These are phyloP conservation scores for Trametes sanguinea DNA, from an alignment of 768 basidiomycete species.

Conservation along the genomic window DNA sequence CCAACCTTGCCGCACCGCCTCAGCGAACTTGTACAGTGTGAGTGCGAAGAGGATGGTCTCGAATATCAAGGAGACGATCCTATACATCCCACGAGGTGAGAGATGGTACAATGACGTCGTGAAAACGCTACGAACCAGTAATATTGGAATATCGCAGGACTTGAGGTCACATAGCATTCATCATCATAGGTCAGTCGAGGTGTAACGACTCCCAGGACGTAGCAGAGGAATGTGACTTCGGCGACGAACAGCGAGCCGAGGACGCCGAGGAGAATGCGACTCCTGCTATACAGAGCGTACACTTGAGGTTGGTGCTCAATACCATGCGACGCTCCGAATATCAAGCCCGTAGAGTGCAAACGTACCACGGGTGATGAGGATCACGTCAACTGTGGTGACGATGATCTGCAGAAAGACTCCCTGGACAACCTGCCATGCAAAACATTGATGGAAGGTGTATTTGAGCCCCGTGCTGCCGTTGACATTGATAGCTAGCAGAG, in stretches of 20 bases:
- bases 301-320: conserved; percentile 11
- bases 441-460: conserved; percentile 24
- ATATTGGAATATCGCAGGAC: conserved; percentile 25
- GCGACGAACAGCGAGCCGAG: conserved; percentile 24
- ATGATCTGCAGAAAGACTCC: conserved; percentile 26
- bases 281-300: conserved; percentile 28
- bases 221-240: conserved; percentile 22
- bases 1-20: conserved; percentile 27
- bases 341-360: neutral
- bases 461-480: conserved; percentile 27
- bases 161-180: conserved; percentile 30
- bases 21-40: conserved; percentile 27
- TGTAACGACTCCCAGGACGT: conserved; percentile 26
- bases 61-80: conserved; percentile 29
- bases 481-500: conserved; percentile 28
- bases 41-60: conserved; percentile 31
- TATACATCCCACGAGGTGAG: neutral
- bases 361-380: conserved; percentile 31
- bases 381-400: conserved; percentile 30
- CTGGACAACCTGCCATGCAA: conserved; percentile 27
- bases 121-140: conserved; percentile 24
- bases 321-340: no score
- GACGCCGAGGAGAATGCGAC: conserved; percentile 12
- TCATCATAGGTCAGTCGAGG: conserved; percentile 26
- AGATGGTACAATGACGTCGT: neutral